phyloP scores from a whole-genome alignment of 495 filamentous ascomycete species.

The Aspergillus kassunensis region DNA sequence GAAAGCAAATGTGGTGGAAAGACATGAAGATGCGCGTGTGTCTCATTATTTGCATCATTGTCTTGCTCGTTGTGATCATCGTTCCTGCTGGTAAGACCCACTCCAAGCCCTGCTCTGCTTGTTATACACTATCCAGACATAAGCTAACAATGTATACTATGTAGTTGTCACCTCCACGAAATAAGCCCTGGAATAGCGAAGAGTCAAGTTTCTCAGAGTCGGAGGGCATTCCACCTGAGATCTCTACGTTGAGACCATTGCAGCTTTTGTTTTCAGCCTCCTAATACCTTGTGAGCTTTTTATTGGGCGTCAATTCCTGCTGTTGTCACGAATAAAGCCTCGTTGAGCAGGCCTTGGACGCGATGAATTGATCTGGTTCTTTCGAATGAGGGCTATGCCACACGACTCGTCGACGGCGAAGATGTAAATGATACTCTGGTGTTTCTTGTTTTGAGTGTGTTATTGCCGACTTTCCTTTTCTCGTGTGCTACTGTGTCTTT shows the following conservation, averaged over 20 bases:
- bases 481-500: constrained; percentile 11
- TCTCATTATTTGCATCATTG: constrained; percentile 79
- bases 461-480: constrained; percentile 22
- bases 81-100: constrained; percentile 69
- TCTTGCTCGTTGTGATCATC: constrained; percentile 88
- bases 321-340: constrained; percentile 42
- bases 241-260: constrained; percentile 30
- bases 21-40: constrained; percentile 99
- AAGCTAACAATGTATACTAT: constrained; percentile 17
- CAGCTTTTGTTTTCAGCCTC: constrained; percentile 38
- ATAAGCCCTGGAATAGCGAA: constrained; percentile 25
- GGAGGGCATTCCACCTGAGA: constrained; percentile 28
- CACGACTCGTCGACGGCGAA: constrained; percentile 33
- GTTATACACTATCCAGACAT: not conserved
- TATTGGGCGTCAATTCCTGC: constrained; percentile 31
- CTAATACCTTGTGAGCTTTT: constrained; percentile 42
- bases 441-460: constrained; percentile 36
- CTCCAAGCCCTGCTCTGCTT: not conserved
- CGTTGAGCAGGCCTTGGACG: constrained; percentile 31
- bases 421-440: constrained; percentile 48
- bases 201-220: constrained; percentile 30
- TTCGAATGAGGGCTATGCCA: constrained; percentile 21
- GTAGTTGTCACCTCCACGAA: constrained; percentile 31
- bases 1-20: constrained; percentile 95
- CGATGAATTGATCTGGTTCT: constrained; percentile 25